Evolutionary conservation across 2,329 filamentous ascomycete genomes (phyloP), one percentile per base, ranked within the genome.

Genomic region (Exophiala spinifera): DNA sequence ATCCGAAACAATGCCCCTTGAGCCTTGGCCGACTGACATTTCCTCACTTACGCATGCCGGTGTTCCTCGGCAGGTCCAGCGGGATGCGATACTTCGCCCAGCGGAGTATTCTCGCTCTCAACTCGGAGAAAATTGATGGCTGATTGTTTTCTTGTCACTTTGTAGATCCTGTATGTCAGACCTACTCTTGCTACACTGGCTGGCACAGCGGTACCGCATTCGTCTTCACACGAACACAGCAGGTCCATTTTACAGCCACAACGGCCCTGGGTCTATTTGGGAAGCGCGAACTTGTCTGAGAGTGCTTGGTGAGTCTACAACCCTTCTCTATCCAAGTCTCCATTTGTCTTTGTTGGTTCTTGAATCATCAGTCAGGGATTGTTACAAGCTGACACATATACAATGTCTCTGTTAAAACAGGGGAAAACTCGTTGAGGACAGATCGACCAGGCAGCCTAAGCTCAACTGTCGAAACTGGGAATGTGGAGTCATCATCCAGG

Each of bases 381-480:
- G 39, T 15, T 31, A 31, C 25, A 33, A 33, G 15, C 31, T 34
- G 13, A 23, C 21, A 56, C 49, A 40, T 25, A 17, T 42, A 17
- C 7, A 19, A 40, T 13, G n/a, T n/a, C n/a, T n/a, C n/a, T n/a
- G 46, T 28, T 36, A 19, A 21, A 40, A 40, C 59, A 89, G 87
- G 92, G 94, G 92, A 19, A 84, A 84, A 44, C 72, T 96, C 25
- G 82, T 85, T 50, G 84, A 85, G 65, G 86, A 95, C 64, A 83
- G 80, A 62, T 72, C 69, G 6, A 86, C 82, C 2, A 85, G 85
- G 57, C 72, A 81, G 57, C 81, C 84, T 11, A 95, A 90, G 69
- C 77, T 97, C 59, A 91, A 81, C 59, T 91, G 88, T 70, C 84
- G 88, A 51, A 99, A 97, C 69, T 97, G 92, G 91, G 94, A 97